phyloP scores from a whole-genome alignment of 1,284 basidiomycete species.

The Ganoderma leucocontextum region DNA sequence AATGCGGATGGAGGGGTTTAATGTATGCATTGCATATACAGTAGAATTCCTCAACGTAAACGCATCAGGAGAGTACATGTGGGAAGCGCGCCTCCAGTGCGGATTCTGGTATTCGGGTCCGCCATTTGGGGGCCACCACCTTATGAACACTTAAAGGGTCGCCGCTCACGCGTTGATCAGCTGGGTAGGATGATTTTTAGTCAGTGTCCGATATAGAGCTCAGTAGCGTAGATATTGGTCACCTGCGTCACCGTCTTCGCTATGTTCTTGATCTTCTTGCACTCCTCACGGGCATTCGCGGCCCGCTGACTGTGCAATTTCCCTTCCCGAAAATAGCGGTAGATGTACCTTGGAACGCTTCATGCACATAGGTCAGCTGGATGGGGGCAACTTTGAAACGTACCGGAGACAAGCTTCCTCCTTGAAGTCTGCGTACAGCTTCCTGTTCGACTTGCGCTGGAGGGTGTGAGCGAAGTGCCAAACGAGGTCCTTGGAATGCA shows the following conservation, averaged over 20 bases:
- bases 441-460: conserved; percentile 79
- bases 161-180: conserved; percentile 25
- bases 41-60: conserved; percentile 23
- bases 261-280: conserved; percentile 68
- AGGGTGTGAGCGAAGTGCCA: neutral
- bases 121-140: neutral
- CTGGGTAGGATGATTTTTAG: conserved; percentile 7
- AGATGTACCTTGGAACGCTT: conserved; percentile 43
- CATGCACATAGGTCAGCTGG: neutral
- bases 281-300: conserved; percentile 66
- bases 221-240: conserved; percentile 10
- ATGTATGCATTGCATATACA: conserved; percentile 33
- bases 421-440: conserved; percentile 79
- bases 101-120: neutral
- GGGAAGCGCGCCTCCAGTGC: neutral
- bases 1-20: conserved; percentile 24
- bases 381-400: conserved; percentile 17
- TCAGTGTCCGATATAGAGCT: neutral
- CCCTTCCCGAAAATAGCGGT: conserved; percentile 58
- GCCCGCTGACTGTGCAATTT: conserved; percentile 57
- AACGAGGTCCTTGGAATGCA: neutral
- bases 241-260: conserved; percentile 52
- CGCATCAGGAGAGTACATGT: neutral
- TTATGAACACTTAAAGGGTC: neutral
- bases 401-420: conserved; percentile 78